Conservation (phyloP, 495 filamentous ascomycete genomes). For the Filosporella fistucella region DNA sequence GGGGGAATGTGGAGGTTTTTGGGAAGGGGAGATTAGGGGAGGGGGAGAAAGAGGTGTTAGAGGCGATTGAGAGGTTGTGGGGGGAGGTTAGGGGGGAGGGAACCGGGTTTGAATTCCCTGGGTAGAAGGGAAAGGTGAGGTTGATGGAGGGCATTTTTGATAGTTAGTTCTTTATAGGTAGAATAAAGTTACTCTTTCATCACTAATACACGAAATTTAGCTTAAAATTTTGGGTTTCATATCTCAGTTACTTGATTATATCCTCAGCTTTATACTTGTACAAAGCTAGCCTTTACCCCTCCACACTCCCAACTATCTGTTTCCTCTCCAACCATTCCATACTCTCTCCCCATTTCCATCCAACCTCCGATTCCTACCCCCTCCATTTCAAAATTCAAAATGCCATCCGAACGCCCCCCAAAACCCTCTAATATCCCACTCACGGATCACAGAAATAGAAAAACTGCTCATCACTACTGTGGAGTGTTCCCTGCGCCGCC, state of each 20-base stretch:
- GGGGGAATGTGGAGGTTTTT: constrained; percentile 38
- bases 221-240: too few relatives aligned
- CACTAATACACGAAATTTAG: too few relatives aligned
- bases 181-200: too few relatives aligned
- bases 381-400: neutral
- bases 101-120: too few relatives aligned
- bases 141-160: too few relatives aligned
- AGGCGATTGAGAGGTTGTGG: constrained; percentile 15
- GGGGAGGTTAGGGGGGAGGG: neutral
- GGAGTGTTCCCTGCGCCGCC: neutral
- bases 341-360: neutral
- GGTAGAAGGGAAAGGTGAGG: too few relatives aligned
- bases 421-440: neutral
- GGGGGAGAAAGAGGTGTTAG: constrained; percentile 36
- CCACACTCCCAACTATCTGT: too few relatives aligned
- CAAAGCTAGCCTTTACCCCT: too few relatives aligned
- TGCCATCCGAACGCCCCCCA: neutral
- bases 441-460: constrained; percentile 13
- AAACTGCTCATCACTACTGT: constrained; percentile 12
- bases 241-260: too few relatives aligned
- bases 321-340: too few relatives aligned
- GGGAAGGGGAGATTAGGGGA: constrained; percentile 47
- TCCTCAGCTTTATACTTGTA: too few relatives aligned
- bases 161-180: too few relatives aligned
- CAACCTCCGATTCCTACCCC: neutral